These are phyloP conservation scores for Exserohilum rostratum DNA, from an alignment of 2,329 filamentous ascomycete species.

Conservation along the genomic window DNA sequence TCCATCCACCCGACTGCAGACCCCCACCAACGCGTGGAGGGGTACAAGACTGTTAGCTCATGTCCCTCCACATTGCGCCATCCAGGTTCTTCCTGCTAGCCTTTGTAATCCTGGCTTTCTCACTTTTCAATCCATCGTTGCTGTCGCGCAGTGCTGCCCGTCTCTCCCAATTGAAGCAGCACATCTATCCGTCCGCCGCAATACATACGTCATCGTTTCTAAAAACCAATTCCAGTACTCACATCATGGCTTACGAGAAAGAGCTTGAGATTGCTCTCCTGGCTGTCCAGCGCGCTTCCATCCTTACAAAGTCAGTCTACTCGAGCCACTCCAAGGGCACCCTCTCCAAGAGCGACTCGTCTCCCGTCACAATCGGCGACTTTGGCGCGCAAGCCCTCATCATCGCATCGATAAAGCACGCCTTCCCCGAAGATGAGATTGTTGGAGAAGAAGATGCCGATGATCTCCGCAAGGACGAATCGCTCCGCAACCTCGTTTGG, in stretches of 20 bases:
- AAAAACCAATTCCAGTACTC: slow-evolving; percentile 18
- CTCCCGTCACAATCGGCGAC: slow-evolving; percentile 96
- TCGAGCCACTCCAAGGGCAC: slow-evolving; percentile 93
- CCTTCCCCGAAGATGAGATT: slow-evolving; percentile 89
- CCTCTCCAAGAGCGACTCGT: slow-evolving; percentile 91
- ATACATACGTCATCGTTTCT: slow-evolving; percentile 14
- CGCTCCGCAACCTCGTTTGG: slow-evolving; percentile 80
- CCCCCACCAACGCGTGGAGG: slow-evolving; percentile 25
- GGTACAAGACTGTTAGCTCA: slow-evolving; percentile 26
- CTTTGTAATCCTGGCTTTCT: slow-evolving; percentile 42
- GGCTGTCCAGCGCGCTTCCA: slow-evolving; percentile 81
- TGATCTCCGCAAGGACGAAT: slow-evolving; percentile 72
- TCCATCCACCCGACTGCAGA: slow-evolving; percentile 12
- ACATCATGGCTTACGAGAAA: slow-evolving; percentile 65
- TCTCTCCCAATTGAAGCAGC: slow-evolving; percentile 39
- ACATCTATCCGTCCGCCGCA: slow-evolving; percentile 37
- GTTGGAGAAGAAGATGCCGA: slow-evolving; percentile 94
- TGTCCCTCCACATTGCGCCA: slow-evolving; percentile 33
- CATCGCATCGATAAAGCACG: slow-evolving; percentile 84
- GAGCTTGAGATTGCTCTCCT: slow-evolving; percentile 86
- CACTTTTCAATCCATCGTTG: slow-evolving; percentile 34
- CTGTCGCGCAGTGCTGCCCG: slow-evolving; percentile 38
- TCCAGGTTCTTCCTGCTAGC: slow-evolving; percentile 40
- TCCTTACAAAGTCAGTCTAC: slow-evolving; percentile 79
- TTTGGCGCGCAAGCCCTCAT: slow-evolving; percentile 97